Evolutionary conservation across 257 asterid genomes (phyloP).

Genomic region (Penstemon davidsonii): DNA sequence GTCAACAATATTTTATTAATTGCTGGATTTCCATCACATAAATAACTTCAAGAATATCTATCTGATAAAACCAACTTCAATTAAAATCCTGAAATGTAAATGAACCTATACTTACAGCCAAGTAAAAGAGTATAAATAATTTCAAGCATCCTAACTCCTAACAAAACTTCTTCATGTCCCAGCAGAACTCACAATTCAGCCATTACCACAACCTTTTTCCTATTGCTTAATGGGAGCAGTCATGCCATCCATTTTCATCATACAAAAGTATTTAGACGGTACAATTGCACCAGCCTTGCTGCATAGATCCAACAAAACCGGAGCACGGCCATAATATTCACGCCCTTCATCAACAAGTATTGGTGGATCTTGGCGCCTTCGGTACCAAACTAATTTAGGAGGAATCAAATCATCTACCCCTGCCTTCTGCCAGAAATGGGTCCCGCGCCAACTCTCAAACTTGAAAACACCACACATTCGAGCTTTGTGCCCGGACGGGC

Average conservation of each 20-base stretch:
- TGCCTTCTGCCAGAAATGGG: slow-evolving; percentile 80
- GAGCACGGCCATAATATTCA: slow-evolving; percentile 75
- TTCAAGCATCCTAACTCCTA: background rate
- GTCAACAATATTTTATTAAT: too few relatives aligned
- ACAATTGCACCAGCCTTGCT: slow-evolving; percentile 75
- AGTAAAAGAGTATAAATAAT: background rate
- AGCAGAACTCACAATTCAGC: background rate
- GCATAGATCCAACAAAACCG: slow-evolving; percentile 86
- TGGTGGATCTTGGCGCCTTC: slow-evolving; percentile 72
- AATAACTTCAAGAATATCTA: too few relatives aligned
- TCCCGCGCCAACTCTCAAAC: slow-evolving; percentile 62
- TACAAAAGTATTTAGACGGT: slow-evolving; percentile 63
- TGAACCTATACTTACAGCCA: background rate
- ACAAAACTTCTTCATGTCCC: background rate
- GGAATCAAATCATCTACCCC: slow-evolving; percentile 75
- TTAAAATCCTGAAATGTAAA: background rate
- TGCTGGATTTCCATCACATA: too few relatives aligned
- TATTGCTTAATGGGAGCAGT: slow-evolving; percentile 38
- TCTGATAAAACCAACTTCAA: background rate
- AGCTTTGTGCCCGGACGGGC: slow-evolving; percentile 83
- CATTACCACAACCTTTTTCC: background rate
- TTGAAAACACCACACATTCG: slow-evolving; percentile 82
- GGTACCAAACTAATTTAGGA: slow-evolving; percentile 65
- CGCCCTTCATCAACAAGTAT: slow-evolving; percentile 70
- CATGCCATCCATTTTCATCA: slow-evolving; percentile 78